These are phyloP conservation scores for Verticillium nonalfalfae DNA, from an alignment of 2,329 filamentous ascomycete species.

Conservation along the genomic window DNA sequence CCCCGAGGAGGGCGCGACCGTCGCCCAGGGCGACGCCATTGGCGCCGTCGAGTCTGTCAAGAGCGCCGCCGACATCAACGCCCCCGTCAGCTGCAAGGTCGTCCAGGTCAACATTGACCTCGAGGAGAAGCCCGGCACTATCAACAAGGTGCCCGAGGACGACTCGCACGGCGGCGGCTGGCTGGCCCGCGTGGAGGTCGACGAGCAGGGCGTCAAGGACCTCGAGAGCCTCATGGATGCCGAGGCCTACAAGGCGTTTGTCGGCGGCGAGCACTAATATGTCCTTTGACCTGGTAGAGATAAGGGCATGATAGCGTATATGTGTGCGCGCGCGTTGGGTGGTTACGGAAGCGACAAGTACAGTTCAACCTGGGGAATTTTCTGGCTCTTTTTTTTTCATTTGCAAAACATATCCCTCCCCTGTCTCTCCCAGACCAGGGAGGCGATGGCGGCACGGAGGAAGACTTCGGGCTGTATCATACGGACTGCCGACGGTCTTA, in stretches of 20 bases:
- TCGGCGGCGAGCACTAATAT: constrained; percentile 35
- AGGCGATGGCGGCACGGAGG: constrained; percentile 1
- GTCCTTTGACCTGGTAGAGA: not conserved
- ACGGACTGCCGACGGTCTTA: not conserved
- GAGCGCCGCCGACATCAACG: constrained; percentile 94
- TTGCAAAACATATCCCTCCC: too few relatives aligned
- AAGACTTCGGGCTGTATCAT: constrained; percentile 7
- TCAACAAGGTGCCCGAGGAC: constrained; percentile 87
- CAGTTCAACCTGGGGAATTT: constrained; percentile 11
- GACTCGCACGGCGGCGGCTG: constrained; percentile 72
- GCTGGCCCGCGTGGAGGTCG: constrained; percentile 83
- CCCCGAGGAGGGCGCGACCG: constrained; percentile 61
- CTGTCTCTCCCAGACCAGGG: too few relatives aligned
- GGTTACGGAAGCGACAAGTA: not conserved
- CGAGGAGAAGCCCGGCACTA: constrained; percentile 77
- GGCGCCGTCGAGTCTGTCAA: constrained; percentile 98
- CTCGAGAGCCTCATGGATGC: constrained; percentile 71
- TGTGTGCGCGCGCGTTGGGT: not conserved
- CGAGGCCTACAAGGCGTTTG: constrained; percentile 73
- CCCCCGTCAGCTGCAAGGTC: constrained; percentile 74
- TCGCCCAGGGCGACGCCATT: constrained; percentile 73
- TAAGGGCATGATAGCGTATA: too few relatives aligned
- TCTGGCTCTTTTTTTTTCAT: constrained; percentile 4
- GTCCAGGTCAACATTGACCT: constrained; percentile 66
- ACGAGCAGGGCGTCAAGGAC: constrained; percentile 58